A percentile compares a stretch with the other conserved stretches of the same genome.
These are phyloP conservation scores for Fusarium sp. DNA, from an alignment of 2,329 filamentous ascomycete species.

Conservation along the genomic window DNA sequence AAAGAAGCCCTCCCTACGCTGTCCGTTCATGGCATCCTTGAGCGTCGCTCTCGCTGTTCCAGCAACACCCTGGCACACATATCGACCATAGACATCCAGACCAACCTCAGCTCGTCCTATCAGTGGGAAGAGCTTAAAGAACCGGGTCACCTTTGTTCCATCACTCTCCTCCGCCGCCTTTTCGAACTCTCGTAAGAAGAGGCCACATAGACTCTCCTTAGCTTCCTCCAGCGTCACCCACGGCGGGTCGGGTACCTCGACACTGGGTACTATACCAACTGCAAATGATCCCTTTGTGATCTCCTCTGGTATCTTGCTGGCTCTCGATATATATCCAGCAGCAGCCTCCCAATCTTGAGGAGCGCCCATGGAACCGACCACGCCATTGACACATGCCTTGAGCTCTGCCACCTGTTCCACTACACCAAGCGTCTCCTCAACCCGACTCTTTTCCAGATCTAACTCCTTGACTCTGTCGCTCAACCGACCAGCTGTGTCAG, in stretches of 20 bases:
- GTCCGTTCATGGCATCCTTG: conserved; percentile 72
- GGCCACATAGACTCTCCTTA: conserved; percentile 87
- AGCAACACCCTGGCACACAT: conserved; percentile 96
- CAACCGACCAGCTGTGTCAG: conserved; percentile 86
- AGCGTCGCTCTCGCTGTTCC: conserved; percentile 85
- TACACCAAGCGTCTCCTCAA: conserved; percentile 90
- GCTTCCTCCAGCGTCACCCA: conserved; percentile 89
- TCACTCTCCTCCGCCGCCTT: conserved; percentile 91
- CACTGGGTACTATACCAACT: conserved; percentile 91
- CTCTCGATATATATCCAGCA: conserved; percentile 88
- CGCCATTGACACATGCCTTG: conserved; percentile 95
- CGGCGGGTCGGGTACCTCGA: conserved; percentile 94
- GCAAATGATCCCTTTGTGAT: conserved; percentile 91
- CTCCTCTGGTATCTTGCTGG: conserved; percentile 82
- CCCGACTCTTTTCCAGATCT: conserved; percentile 91
- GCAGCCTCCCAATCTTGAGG: conserved; percentile 99
- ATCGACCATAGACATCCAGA: conserved; percentile 93
- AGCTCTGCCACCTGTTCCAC: conserved; percentile 98
- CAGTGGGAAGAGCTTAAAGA: conserved; percentile 97
- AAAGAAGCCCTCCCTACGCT: conserved; percentile 83
- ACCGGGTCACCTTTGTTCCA: conserved; percentile 89
- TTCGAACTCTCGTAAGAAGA: conserved; percentile 96
- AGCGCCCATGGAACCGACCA: conserved; percentile 95
- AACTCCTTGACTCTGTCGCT: conserved; percentile 89
- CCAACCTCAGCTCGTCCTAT: conserved; percentile 92